Base-by-base conservation (phyloP, 768 basidiomycete species). In the Nidularia pulvinata region DNA sequence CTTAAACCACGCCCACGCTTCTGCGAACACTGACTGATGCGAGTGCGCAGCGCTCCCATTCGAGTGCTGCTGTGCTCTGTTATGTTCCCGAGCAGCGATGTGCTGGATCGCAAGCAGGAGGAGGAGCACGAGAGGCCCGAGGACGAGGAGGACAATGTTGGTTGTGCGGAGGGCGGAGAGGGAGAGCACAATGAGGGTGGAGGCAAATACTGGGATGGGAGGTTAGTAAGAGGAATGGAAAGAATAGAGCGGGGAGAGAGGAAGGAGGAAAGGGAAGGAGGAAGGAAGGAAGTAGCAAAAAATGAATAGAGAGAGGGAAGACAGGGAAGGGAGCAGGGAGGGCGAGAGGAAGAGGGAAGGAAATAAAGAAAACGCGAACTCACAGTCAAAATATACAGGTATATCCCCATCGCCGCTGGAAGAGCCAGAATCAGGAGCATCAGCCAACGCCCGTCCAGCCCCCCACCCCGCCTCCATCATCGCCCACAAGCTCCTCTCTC, bases 361-460 rank as follows among this genome's bases (percentile, higher is more conserved):
- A n/a, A n/a, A n/a, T n/a, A n/a, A n/a, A n/a, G n/a, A n/a, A n/a
- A 39, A n/a, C 51, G 30, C 46, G 30, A 7, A 61, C 87, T 67
- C 59, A 92, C 91, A 45, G 61, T 93, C 91, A 60, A 92, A 90
- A 67, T 89, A 91, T 4, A 90, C 85, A 6, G 78, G 70, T 2
- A 70, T 63, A 46, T 66, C 65, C 33, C 65, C 68, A 4, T 61
- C 54, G 19, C 59, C 58, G 2, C 66, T 63, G 0, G 50, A 52
- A 4, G 51, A 58, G 5, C 59, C 65, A 51, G 49, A 54, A n/a
- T n/a, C n/a, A n/a, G n/a, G n/a, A n/a, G n/a, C n/a, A 51, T 71
- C 73, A 25, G 87, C 69, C 33, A 93, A 66, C 2, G 74, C 74
- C 6, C 76, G 46, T 6, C 85, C 88, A 0, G 84, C 82, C 3